Percentiles rank a stretch among this genome's conserved stretches.
Evolutionary conservation across 208 protist genomes (phyloP).

Genomic region (Wallacemonas sp.): DNA sequence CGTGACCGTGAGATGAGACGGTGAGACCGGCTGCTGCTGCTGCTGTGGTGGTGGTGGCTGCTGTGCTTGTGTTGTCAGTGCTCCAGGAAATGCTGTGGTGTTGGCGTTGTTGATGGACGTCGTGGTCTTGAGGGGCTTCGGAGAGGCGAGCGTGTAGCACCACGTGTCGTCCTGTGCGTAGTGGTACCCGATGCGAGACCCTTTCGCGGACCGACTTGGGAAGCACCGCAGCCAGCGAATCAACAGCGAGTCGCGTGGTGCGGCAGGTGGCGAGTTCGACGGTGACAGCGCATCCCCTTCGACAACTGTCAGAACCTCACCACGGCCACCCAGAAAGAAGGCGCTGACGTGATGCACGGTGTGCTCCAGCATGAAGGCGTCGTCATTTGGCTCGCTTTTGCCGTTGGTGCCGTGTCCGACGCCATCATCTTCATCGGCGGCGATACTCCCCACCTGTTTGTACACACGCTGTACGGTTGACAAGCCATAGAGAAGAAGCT

Average conservation of each 20-base stretch:
- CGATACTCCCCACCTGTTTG: not conserved
- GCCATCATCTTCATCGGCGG: not conserved
- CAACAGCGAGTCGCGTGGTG: conserved; percentile 12
- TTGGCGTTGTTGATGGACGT: too few relatives aligned
- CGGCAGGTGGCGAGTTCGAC: not conserved
- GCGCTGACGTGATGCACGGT: conserved; percentile 40
- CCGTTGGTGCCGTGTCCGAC: not conserved
- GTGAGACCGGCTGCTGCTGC: not conserved
- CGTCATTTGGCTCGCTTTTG: not conserved
- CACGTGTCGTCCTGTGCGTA: conserved; percentile 39
- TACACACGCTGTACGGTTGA: conserved; percentile 44
- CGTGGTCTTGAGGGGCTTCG: not conserved
- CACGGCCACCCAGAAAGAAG: conserved; percentile 53
- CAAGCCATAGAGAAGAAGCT: conserved; percentile 65
- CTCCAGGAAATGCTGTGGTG: too few relatives aligned
- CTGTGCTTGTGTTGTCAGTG: too few relatives aligned
- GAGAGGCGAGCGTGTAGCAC: conserved; percentile 19
- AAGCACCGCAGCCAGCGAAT: conserved; percentile 70
- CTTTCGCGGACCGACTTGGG: conserved; percentile 8
- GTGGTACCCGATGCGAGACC: conserved; percentile 14
- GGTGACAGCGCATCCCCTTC: too few relatives aligned
- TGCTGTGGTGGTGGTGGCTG: not conserved
- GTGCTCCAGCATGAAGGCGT: conserved; percentile 49
- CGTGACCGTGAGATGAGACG: not conserved
- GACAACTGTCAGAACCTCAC: conserved; percentile 56